Percentiles rank a stretch among this genome's conserved stretches.
Conservation (phyloP, 2,329 filamentous ascomycete species). For the Orbilia brochopaga region DNA sequence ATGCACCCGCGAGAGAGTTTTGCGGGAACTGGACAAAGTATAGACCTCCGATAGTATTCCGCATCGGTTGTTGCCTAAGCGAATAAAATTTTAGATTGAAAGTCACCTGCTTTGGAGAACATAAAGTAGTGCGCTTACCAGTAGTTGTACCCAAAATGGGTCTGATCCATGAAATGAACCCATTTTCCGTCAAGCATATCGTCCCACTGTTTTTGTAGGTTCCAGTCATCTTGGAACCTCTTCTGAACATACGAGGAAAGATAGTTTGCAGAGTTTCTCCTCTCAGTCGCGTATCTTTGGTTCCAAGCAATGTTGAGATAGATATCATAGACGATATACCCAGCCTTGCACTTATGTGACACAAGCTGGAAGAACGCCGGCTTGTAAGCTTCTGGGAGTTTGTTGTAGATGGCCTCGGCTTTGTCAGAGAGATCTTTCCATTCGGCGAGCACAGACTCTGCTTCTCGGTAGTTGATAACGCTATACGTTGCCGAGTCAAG, state of each 20-base stretch:
- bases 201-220: conserved; percentile 66
- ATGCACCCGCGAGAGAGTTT: conserved; percentile 66
- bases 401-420: conserved; percentile 66
- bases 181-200: conserved; percentile 65
- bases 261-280: conserved; percentile 65
- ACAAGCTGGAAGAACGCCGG: conserved; percentile 70
- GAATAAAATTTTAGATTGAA: conserved; percentile 63
- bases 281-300: conserved; percentile 64
- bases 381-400: conserved; percentile 62
- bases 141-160: conserved; percentile 62
- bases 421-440: conserved; percentile 64
- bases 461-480: conserved; percentile 70
- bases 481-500: conserved; percentile 67
- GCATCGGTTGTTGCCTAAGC: conserved; percentile 77
- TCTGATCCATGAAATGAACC: conserved; percentile 55
- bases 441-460: conserved; percentile 64
- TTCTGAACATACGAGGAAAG: conserved; percentile 64
- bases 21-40: conserved; percentile 67
- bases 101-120: conserved; percentile 57
- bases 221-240: conserved; percentile 66
- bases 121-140: conserved; percentile 56
- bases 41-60: conserved; percentile 69
- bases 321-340: conserved; percentile 65
- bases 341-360: conserved; percentile 67
- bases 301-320: conserved; percentile 64